Base-by-base conservation (phyloP, 2,329 filamentous ascomycete species). In the Nemania sp. region DNA sequence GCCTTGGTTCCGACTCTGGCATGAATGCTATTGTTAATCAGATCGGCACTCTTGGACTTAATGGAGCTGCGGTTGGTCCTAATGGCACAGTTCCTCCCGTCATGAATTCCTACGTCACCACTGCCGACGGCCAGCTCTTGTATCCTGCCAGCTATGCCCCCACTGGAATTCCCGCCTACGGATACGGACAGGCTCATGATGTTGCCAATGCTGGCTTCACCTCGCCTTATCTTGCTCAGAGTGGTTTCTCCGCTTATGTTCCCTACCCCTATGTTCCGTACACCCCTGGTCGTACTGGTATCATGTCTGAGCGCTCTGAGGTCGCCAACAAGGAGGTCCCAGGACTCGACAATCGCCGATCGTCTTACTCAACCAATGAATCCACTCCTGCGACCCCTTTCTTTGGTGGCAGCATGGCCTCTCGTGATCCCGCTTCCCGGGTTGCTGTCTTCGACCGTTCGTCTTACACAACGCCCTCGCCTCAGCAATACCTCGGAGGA, bases 281-380 rank as follows among this genome's bases (percentile, higher is more conserved):
- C 75, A 87, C 86, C 13, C 85, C 87, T 22, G 85, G 83, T n/a
- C 85, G 86, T 20, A 76, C 82, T 35, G 78, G 80, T 35, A 77
- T 79, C 7, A 77, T 81, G 20, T 81, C 83, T 47, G 82, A 85
- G 67, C 85, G 84, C 35, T 78, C 82, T 56, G 84, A 86, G 38
- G 81, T 79, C 73, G 80, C 77, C 15, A 83, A 84, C 57, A 82
- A 83, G 29, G 86, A 90, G 41, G 85, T 90, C 60, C 89, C 89
- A 20, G 86, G 83, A 35, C 81, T 91, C 32, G 88, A 91, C 73
- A 90, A 90, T 67, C 88, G 89, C 26, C 88, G 89, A 60, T 88
- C 87, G 18, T 91, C 89, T 1, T 90, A 91, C 78, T 91, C 89
- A 1, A 91, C 89, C 29, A 91, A 85, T 3, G 89, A 90, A 78